These are phyloP conservation scores for Porodaedalea pini DNA, from an alignment of 1,284 basidiomycete species.

Conservation along the genomic window DNA sequence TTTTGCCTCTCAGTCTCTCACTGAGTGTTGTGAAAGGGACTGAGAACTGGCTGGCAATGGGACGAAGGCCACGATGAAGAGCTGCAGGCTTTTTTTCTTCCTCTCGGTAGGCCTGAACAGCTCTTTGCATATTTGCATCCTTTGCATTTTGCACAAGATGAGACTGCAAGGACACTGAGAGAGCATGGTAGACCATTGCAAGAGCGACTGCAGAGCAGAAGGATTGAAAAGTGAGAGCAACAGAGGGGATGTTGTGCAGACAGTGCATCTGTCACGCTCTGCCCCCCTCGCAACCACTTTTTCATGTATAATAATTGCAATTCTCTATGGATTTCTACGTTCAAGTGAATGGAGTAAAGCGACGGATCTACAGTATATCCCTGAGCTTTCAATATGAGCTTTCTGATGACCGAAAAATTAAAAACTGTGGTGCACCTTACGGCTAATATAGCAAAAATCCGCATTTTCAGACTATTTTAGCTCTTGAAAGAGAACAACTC, in stretches of 20 bases:
- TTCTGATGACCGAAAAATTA: no score
- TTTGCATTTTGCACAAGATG: no score
- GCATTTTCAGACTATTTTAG: background rate
- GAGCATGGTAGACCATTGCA: no score
- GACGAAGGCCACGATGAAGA: background rate
- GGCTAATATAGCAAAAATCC: no score
- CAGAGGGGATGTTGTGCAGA: background rate
- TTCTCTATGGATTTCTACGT: background rate
- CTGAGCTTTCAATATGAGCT: no score
- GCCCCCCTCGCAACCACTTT: background rate
- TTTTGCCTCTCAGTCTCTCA: background rate
- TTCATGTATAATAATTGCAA: background rate
- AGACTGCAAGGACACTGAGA: no score
- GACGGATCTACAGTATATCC: background rate
- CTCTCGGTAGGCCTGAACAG: background rate
- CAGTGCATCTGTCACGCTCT: background rate
- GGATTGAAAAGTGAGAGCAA: no score
- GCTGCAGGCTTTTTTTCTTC: background rate
- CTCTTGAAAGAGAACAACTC: background rate
- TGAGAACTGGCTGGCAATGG: no score
- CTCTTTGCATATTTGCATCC: no score
- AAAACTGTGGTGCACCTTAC: no score
- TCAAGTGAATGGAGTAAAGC: background rate
- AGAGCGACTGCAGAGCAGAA: no score
- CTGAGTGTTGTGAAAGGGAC: slow-evolving; percentile 5